These are phyloP conservation scores for Teratosphaeria gauchensis DNA, from an alignment of 2,329 filamentous ascomycete genomes.

Conservation along the genomic window DNA sequence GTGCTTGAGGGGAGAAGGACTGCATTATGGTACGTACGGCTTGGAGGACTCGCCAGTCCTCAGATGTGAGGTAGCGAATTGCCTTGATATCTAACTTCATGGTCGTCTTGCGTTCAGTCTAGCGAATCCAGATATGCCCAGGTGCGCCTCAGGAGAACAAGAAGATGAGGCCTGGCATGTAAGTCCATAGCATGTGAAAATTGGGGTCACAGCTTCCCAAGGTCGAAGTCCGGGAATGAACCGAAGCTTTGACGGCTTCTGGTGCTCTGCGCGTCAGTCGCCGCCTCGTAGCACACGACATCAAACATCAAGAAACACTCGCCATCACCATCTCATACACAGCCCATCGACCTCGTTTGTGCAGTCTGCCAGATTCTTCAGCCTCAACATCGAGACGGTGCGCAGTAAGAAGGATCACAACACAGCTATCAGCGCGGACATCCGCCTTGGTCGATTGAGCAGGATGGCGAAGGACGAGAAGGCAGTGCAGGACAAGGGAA, in stretches of 20 bases:
- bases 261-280: neutral
- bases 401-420: neutral
- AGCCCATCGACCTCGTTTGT: neutral
- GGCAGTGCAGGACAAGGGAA: slow-evolving; percentile 88
- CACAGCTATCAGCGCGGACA: neutral
- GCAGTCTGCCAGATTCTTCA: neutral
- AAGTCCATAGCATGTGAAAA: neutral
- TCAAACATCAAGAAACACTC: neutral
- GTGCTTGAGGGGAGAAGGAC: slow-evolving; percentile 2
- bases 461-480: slow-evolving; percentile 90
- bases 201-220: neutral
- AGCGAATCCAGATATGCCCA: neutral
- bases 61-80: slow-evolving; percentile 79
- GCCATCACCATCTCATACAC: neutral
- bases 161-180: neutral
- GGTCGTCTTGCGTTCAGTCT: slow-evolving; percentile 21
- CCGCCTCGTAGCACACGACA: neutral
- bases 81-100: slow-evolving; percentile 97
- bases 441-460: neutral
- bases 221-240: neutral
- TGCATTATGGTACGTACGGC: slow-evolving; percentile 52
- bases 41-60: slow-evolving; percentile 92
- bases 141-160: neutral
- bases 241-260: neutral
- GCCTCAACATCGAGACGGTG: neutral